A percentile compares a stretch with the other conserved stretches of the same genome.
Conservation (phyloP, 768 basidiomycete genomes). For the Lentinula boryana region DNA sequence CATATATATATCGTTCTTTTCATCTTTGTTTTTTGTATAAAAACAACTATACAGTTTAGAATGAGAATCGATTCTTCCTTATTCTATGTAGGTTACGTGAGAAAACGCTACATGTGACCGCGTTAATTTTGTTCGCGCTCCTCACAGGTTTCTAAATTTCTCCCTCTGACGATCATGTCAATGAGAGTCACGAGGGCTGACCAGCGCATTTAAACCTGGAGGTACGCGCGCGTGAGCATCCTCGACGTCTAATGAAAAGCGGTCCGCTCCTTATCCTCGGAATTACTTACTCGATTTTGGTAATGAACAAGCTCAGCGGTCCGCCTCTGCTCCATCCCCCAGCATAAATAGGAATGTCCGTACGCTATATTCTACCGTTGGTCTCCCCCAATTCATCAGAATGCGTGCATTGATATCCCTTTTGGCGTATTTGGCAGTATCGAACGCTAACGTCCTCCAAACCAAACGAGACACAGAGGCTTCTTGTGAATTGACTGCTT, state of each 20-base stretch:
- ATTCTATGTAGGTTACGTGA: background rate
- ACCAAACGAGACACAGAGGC: background rate
- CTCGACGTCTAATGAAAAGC: background rate
- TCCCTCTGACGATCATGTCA: background rate
- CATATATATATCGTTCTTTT: background rate
- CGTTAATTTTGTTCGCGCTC: background rate
- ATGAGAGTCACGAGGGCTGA: background rate
- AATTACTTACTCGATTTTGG: background rate
- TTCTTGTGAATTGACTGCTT: conserved; percentile 35
- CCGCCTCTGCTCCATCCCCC: background rate
- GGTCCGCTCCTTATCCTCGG: background rate
- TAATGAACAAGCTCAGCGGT: background rate
- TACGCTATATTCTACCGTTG: background rate
- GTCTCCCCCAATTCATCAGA: background rate
- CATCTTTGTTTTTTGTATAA: background rate
- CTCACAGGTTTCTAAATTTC: background rate
- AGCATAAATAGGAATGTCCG: background rate
- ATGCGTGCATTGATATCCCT: background rate
- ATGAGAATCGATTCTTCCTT: no score
- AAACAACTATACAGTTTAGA: conserved; percentile 3
- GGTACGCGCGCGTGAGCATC: background rate
- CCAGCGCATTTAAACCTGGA: background rate
- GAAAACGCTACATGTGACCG: background rate
- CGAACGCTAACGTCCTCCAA: background rate
- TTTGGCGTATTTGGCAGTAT: background rate